phyloP scores from a whole-genome alignment of 345 rosid species.

The Cochlearia excelsa region DNA sequence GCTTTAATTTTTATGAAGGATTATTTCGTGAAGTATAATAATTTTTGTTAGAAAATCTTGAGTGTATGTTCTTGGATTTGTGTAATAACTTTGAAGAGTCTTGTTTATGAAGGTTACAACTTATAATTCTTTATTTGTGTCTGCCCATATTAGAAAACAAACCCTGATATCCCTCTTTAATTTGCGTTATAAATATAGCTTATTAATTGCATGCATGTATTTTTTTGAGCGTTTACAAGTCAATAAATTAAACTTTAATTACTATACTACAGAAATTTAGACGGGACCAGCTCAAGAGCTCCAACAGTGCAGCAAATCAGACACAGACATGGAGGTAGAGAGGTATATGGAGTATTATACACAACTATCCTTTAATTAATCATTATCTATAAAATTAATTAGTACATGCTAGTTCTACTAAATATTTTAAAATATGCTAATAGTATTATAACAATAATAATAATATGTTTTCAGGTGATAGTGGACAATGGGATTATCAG shows the following conservation, averaged over 20 bases:
- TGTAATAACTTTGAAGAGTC: too few species aligned
- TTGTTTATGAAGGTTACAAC: too few species aligned
- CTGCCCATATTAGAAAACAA: neutral
- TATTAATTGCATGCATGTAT: conserved; percentile 2
- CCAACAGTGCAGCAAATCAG: conserved; percentile 26
- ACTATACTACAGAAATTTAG: conserved; percentile 14
- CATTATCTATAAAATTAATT: neutral
- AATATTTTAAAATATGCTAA: too few species aligned
- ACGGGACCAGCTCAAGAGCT: conserved; percentile 20
- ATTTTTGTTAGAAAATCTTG: too few species aligned
- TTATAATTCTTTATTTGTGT: neutral
- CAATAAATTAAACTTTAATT: conserved; percentile 12
- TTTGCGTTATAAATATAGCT: conserved; percentile 14
- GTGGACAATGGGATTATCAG: conserved; percentile 71
- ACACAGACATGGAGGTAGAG: conserved; percentile 23
- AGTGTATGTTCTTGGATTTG: too few species aligned
- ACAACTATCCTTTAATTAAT: neutral
- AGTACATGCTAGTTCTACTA: too few species aligned
- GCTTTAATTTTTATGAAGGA: too few species aligned
- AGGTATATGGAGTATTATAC: conserved; percentile 9
- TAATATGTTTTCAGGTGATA: conserved; percentile 43
- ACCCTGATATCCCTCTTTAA: neutral
- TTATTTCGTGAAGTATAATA: neutral
- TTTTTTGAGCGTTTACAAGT: conserved; percentile 12
- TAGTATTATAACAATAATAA: too few species aligned